These are phyloP conservation scores for Talaromyces thailandensis DNA, from an alignment of 495 filamentous ascomycete genomes.

Conservation along the genomic window DNA sequence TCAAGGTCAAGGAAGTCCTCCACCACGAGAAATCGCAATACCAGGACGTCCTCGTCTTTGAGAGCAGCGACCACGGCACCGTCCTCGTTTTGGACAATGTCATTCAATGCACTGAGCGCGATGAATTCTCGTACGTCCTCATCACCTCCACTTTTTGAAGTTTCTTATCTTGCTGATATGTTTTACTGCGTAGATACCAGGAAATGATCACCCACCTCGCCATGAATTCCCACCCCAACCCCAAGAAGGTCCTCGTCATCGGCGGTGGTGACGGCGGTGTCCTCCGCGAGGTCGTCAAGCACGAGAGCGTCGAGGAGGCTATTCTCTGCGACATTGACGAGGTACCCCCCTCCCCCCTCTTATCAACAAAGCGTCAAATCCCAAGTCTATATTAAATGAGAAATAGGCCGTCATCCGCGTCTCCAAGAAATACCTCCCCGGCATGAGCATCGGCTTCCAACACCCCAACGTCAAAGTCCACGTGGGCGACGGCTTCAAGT, in stretches of 20 bases:
- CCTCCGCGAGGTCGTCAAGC: slow-evolving; percentile 96
- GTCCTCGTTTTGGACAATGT: slow-evolving; percentile 98
- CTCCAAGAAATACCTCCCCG: slow-evolving; percentile 94
- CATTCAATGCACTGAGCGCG: slow-evolving; percentile 95
- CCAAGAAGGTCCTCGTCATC: slow-evolving; percentile 96
- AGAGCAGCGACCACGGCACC: slow-evolving; percentile 91
- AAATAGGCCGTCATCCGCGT: slow-evolving; percentile 87
- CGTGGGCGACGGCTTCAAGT: slow-evolving; percentile 97
- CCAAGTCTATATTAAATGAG: background rate
- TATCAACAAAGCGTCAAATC: too few species aligned
- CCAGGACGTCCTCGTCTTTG: slow-evolving; percentile 96
- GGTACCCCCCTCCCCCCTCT: slow-evolving; percentile 34
- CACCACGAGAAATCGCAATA: slow-evolving; percentile 99
- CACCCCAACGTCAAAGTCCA: slow-evolving; percentile 87
- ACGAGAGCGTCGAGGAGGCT: slow-evolving; percentile 86
- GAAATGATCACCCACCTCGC: slow-evolving; percentile 99
- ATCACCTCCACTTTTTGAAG: background rate
- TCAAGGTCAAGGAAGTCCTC: slow-evolving; percentile 93
- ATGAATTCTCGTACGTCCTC: slow-evolving; percentile 75
- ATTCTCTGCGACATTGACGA: slow-evolving; percentile 98
- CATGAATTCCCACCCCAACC: slow-evolving; percentile 97
- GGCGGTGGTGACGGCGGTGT: slow-evolving; percentile 96
- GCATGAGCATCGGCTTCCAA: slow-evolving; percentile 86
- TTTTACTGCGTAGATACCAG: slow-evolving; percentile 59
- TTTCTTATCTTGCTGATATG: background rate